Evolutionary conservation across 169 alveolate genomes (phyloP).

Genomic region (Plasmodium sp.): DNA sequence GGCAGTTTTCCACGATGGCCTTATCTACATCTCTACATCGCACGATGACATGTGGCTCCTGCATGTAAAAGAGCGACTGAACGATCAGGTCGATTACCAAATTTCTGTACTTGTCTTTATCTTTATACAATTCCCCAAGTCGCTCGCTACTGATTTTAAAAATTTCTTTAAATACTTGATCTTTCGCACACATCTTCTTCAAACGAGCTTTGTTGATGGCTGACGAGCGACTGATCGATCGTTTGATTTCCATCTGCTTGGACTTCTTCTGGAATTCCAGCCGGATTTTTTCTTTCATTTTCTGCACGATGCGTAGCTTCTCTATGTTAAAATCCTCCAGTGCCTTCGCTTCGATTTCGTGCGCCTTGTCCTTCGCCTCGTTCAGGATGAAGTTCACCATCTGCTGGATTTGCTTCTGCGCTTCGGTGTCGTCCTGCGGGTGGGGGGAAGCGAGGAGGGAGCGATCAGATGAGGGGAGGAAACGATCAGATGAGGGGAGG

Average conservation of each 20-base stretch:
- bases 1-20: conserved; percentile 85
- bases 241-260: conserved; percentile 86
- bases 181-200: conserved; percentile 89
- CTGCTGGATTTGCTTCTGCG: conserved; percentile 93
- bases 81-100: conserved; percentile 84
- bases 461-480: no score
- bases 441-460: background rate
- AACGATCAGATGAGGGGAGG: background rate
- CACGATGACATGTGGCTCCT: conserved; percentile 87
- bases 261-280: conserved; percentile 84
- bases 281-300: conserved; percentile 92
- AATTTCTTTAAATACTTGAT: conserved; percentile 84
- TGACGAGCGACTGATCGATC: conserved; percentile 89
- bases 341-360: conserved; percentile 94
- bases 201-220: conserved; percentile 91
- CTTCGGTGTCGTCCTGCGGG: conserved; percentile 91
- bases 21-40: conserved; percentile 90
- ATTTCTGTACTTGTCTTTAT: conserved; percentile 82
- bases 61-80: conserved; percentile 83
- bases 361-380: conserved; percentile 95
- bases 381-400: conserved; percentile 94
- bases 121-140: conserved; percentile 79
- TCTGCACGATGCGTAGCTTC: conserved; percentile 91
- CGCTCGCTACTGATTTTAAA: conserved; percentile 84
- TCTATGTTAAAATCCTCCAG: conserved; percentile 94